Percentiles rank a stretch among this genome's conserved stretches.
These are phyloP conservation scores for Lunasporangiospora selenospora DNA, from an alignment of 192 early-diverging fungal species.

Conservation along the genomic window DNA sequence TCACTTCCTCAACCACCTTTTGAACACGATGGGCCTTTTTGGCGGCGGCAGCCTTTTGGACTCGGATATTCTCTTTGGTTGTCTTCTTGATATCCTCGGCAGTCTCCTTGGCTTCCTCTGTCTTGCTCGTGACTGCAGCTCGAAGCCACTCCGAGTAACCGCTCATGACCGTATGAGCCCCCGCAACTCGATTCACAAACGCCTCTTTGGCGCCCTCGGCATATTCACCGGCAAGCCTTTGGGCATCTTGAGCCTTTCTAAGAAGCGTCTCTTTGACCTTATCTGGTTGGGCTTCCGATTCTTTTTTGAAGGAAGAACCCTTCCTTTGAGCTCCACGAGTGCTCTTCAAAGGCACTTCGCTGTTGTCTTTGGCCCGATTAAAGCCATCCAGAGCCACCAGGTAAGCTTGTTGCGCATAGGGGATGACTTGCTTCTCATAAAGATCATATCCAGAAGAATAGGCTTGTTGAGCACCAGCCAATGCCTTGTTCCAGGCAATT, in stretches of 20 bases:
- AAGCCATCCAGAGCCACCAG: conserved; percentile 12
- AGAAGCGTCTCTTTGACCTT: conserved; percentile 20
- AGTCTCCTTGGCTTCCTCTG: conserved; percentile 7
- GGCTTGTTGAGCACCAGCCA: not conserved
- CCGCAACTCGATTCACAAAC: conserved; percentile 3
- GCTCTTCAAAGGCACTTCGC: not conserved
- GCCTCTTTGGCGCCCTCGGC: conserved; percentile 13
- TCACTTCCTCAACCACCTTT: conserved; percentile 11
- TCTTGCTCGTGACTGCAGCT: conserved; percentile 1
- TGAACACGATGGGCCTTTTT: conserved; percentile 18
- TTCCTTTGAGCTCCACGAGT: not conserved
- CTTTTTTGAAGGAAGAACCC: not conserved
- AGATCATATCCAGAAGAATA: conserved; percentile 7
- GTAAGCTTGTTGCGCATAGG: conserved; percentile 15
- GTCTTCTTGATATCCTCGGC: not conserved
- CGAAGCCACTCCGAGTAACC: conserved; percentile 8
- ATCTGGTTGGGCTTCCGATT: not conserved
- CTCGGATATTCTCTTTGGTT: not conserved
- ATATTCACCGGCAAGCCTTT: conserved; percentile 21
- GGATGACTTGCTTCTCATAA: conserved; percentile 34
- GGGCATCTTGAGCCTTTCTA: conserved; percentile 25
- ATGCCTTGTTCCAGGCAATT: conserved; percentile 25
- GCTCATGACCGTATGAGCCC: conserved; percentile 10
- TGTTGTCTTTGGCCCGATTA: conserved; percentile 11
- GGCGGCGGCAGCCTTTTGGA: conserved; percentile 1